phyloP scores from a whole-genome alignment of 1,139 yeast genomes.

The Pichia sp. region DNA sequence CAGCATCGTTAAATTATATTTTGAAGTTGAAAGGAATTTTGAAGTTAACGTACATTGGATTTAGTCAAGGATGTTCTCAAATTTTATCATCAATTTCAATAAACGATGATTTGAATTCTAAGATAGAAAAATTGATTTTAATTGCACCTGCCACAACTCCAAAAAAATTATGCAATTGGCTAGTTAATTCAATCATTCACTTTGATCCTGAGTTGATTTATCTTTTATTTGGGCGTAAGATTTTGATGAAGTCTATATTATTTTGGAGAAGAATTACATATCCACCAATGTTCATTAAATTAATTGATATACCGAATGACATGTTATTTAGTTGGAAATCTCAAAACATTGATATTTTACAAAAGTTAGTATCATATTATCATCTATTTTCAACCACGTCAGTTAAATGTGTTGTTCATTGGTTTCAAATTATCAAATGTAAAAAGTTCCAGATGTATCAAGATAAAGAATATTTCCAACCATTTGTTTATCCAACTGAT shows the following conservation, averaged over 20 bases:
- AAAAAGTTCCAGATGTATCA: slow-evolving; percentile 84
- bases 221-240: slow-evolving; percentile 65
- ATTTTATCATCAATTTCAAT: slow-evolving; percentile 74
- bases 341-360: slow-evolving; percentile 58
- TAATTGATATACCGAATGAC: slow-evolving; percentile 64
- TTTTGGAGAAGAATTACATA: slow-evolving; percentile 82
- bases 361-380: slow-evolving; percentile 70
- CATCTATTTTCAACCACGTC: slow-evolving; percentile 88
- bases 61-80: slow-evolving; percentile 90
- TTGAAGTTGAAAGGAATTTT: slow-evolving; percentile 37
- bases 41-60: slow-evolving; percentile 66
- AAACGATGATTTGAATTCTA: slow-evolving; percentile 60
- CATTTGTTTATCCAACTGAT: slow-evolving; percentile 36
- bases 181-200: slow-evolving; percentile 70
- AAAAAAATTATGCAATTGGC: slow-evolving; percentile 66
- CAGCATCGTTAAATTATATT: slow-evolving; percentile 63
- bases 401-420: slow-evolving; percentile 87
- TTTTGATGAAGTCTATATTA: slow-evolving; percentile 66
- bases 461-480: slow-evolving; percentile 49
- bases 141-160: slow-evolving; percentile 92
- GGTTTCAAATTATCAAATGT: slow-evolving; percentile 90
- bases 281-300: slow-evolving; percentile 70
- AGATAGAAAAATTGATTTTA: slow-evolving; percentile 57
- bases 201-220: slow-evolving; percentile 74
- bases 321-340: slow-evolving; percentile 76